A percentile compares a stretch with the other conserved stretches of the same genome.
phyloP scores from a whole-genome alignment of 1,284 basidiomycete species.

The Cerrena zonata region DNA sequence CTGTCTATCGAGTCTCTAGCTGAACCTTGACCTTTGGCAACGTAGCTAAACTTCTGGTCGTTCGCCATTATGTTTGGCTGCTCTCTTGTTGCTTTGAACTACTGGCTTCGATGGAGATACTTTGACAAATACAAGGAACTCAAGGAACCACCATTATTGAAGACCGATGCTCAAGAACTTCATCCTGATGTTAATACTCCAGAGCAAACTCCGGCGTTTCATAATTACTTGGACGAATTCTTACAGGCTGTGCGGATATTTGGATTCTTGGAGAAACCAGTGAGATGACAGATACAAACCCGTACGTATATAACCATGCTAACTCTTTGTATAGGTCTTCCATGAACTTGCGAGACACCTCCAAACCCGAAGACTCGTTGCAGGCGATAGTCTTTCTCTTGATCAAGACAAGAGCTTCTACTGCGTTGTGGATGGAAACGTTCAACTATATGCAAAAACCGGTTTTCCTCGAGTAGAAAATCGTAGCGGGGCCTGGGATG shows the following conservation, averaged over 20 bases:
- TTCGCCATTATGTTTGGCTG: constrained; percentile 72
- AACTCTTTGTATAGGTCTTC: constrained; percentile 59
- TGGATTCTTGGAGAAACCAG: constrained; percentile 91
- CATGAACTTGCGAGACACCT: constrained; percentile 90
- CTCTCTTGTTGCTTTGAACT: constrained; percentile 66
- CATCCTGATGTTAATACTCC: constrained; percentile 83
- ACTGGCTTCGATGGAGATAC: constrained; percentile 80
- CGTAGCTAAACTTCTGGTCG: constrained; percentile 81
- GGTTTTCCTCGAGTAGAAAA: constrained; percentile 39
- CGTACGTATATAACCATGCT: no score
- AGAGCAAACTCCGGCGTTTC: constrained; percentile 73
- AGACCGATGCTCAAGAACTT: constrained; percentile 72
- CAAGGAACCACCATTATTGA: constrained; percentile 78
- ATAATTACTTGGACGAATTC: constrained; percentile 94
- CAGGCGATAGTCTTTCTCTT: constrained; percentile 85
- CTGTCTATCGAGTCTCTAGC: not conserved
- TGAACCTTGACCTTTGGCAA: not conserved
- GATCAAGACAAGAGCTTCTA: constrained; percentile 93
- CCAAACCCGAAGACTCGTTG: constrained; percentile 85
- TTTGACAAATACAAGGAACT: constrained; percentile 74
- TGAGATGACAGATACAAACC: constrained; percentile 31
- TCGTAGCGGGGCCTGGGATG: constrained; percentile 62
- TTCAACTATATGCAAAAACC: constrained; percentile 77
- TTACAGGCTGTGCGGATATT: constrained; percentile 90
- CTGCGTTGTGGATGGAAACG: constrained; percentile 88